phyloP scores from a whole-genome alignment of 805 yeast genomes.

The Starmerella powellii region DNA sequence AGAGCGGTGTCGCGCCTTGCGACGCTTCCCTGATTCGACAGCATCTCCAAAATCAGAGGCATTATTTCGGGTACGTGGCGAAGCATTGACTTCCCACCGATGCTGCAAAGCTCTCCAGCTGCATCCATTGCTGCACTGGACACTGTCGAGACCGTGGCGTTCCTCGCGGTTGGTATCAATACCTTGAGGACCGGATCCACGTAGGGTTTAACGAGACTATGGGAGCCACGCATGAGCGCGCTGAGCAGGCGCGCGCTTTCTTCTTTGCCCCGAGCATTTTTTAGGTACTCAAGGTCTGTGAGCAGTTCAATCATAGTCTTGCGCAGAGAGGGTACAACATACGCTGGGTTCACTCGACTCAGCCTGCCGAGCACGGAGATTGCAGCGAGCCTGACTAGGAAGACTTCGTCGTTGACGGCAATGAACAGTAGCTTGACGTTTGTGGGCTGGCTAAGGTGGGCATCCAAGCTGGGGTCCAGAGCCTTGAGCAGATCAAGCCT shows the following conservation, averaged over 20 bases:
- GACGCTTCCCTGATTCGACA: slow-evolving; percentile 86
- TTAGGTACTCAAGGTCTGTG: slow-evolving; percentile 74
- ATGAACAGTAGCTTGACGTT: slow-evolving; percentile 74
- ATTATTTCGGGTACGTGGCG: slow-evolving; percentile 63
- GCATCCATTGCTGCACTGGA: slow-evolving; percentile 78
- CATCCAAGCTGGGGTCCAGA: slow-evolving; percentile 66
- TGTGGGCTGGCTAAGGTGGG: slow-evolving; percentile 88
- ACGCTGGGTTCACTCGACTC: slow-evolving; percentile 83
- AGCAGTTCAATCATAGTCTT: slow-evolving; percentile 74
- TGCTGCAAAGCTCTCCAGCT: slow-evolving; percentile 76
- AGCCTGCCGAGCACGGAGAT: slow-evolving; percentile 72
- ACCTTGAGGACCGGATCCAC: slow-evolving; percentile 83
- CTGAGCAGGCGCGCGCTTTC: slow-evolving; percentile 72
- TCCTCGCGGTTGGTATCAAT: slow-evolving; percentile 61
- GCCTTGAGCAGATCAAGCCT: slow-evolving; percentile 66
- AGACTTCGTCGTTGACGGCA: slow-evolving; percentile 83
- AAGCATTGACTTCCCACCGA: slow-evolving; percentile 74
- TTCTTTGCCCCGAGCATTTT: slow-evolving; percentile 64
- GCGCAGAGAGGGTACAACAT: slow-evolving; percentile 82
- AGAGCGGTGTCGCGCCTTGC: slow-evolving; percentile 82
- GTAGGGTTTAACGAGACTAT: slow-evolving; percentile 77
- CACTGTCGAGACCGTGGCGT: slow-evolving; percentile 56
- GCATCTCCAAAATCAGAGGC: slow-evolving; percentile 77
- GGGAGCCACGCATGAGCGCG: slow-evolving; percentile 62
- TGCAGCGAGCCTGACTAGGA: slow-evolving; percentile 68